A percentile compares a stretch with the other conserved stretches of the same genome.
Conservation (phyloP, 1,139 yeast genomes). For the Ogataea hybrid region DNA sequence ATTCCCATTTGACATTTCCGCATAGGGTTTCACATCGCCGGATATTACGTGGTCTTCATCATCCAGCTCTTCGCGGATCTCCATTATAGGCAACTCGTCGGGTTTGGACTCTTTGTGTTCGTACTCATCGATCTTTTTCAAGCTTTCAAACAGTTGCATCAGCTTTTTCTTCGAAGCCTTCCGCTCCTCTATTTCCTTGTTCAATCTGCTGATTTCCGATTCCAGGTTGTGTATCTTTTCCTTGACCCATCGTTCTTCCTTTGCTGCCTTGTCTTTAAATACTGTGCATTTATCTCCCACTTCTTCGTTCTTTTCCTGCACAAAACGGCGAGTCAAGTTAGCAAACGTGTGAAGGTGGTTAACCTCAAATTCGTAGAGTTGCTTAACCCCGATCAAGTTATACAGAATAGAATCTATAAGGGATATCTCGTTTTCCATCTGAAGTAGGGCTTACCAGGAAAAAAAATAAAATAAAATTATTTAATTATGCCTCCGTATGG, state of each 20-base stretch:
- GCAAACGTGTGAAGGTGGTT: slow-evolving; percentile 22
- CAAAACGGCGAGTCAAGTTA: slow-evolving; percentile 15
- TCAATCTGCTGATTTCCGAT: slow-evolving; percentile 39
- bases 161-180: slow-evolving; percentile 36
- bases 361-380: slow-evolving; percentile 27
- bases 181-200: slow-evolving; percentile 45
- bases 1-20: too few species aligned
- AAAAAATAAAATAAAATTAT: not conserved
- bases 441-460: not conserved
- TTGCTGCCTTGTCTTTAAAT: slow-evolving; percentile 27
- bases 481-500: slow-evolving; percentile 61
- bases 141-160: slow-evolving; percentile 33
- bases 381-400: slow-evolving; percentile 25
- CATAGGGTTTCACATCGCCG: slow-evolving; percentile 37
- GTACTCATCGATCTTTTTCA: slow-evolving; percentile 21
- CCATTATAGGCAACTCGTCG: slow-evolving; percentile 65
- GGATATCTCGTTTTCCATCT: slow-evolving; percentile 26
- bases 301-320: slow-evolving; percentile 17
- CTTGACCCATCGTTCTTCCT: slow-evolving; percentile 47
- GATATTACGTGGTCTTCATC: slow-evolving; percentile 67
- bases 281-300: slow-evolving; percentile 15
- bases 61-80: slow-evolving; percentile 81
- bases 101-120: slow-evolving; percentile 14
- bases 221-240: slow-evolving; percentile 40
- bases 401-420: slow-evolving; percentile 25